A percentile compares a stretch with the other conserved stretches of the same genome.
Evolutionary conservation across 108 stramenopile species (phyloP).

Genomic region (Discostella stelligeroides): DNA sequence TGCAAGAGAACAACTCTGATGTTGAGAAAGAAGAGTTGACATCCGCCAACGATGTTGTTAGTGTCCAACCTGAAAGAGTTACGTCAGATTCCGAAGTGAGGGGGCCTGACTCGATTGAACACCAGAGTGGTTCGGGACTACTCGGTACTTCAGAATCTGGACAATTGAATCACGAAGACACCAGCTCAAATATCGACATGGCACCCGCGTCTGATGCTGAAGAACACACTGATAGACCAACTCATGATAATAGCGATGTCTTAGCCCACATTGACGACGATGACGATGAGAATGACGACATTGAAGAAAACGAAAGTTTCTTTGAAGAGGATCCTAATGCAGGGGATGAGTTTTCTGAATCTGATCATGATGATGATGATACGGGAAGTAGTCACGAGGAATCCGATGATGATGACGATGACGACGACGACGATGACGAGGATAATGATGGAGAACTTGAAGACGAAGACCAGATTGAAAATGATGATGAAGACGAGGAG

Average conservation of each 20-base stretch:
- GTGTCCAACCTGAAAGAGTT: neutral
- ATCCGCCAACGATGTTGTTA: neutral
- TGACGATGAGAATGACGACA: conserved; percentile 26
- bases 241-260: neutral
- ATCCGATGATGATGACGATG: conserved; percentile 20
- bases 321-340: conserved; percentile 1
- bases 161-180: neutral
- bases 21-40: conserved; percentile 16
- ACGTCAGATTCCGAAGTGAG: neutral
- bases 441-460: conserved; percentile 22
- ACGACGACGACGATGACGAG: conserved; percentile 8
- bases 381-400: conserved; percentile 28
- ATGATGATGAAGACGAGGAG: conserved; percentile 11
- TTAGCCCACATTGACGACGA: conserved; percentile 18
- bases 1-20: neutral
- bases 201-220: conserved; percentile 2
- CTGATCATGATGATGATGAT: conserved; percentile 12
- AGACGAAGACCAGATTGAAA: conserved; percentile 12
- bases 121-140: no score
- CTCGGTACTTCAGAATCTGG: neutral
- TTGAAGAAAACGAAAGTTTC: conserved; percentile 16
- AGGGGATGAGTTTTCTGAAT: conserved; percentile 12
- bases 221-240: neutral
- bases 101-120: no score
- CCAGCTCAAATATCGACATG: conserved; percentile 1